Conservation (phyloP, 768 basidiomycete species). For the Gloeophyllum trabeum region DNA sequence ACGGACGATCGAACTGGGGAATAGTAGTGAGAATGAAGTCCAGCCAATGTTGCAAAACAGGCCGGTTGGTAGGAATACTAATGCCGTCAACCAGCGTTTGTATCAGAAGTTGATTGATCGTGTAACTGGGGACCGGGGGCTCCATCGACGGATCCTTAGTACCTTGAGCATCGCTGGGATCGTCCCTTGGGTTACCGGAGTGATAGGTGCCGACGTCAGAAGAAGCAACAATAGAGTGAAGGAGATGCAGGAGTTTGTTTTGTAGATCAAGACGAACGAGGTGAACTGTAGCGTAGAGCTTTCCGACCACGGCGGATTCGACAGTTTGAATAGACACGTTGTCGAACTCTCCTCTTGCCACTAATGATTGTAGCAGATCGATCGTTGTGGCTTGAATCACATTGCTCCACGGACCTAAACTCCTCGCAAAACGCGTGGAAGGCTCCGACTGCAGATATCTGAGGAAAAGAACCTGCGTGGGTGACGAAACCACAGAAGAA, state of each 20-base stretch:
- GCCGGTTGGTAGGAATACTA: slow-evolving; percentile 50
- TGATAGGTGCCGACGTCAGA: slow-evolving; percentile 17
- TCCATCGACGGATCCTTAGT: slow-evolving; percentile 21
- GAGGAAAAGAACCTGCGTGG: neutral
- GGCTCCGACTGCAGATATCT: slow-evolving; percentile 81
- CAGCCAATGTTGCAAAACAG: slow-evolving; percentile 90
- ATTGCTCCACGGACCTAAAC: slow-evolving; percentile 52
- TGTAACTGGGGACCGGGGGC: slow-evolving; percentile 23
- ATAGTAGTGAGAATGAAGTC: slow-evolving; percentile 92
- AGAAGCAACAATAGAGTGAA: slow-evolving; percentile 74
- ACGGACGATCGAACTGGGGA: slow-evolving; percentile 68
- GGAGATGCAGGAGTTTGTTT: slow-evolving; percentile 84
- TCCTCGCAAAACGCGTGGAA: slow-evolving; percentile 26
- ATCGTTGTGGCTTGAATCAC: slow-evolving; percentile 64
- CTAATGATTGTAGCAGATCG: slow-evolving; percentile 74
- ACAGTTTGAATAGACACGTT: slow-evolving; percentile 43
- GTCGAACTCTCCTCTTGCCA: slow-evolving; percentile 76
- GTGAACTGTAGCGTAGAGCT: slow-evolving; percentile 69
- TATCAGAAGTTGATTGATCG: slow-evolving; percentile 60
- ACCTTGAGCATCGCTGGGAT: slow-evolving; percentile 4
- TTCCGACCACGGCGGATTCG: slow-evolving; percentile 61
- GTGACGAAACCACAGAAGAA: neutral
- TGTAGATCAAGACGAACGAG: slow-evolving; percentile 68
- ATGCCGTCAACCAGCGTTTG: slow-evolving; percentile 80
- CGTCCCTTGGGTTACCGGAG: neutral